Evolutionary conservation across 108 stramenopile genomes (phyloP).

Genomic region (Mayamaea pseudoterrestris): DNA sequence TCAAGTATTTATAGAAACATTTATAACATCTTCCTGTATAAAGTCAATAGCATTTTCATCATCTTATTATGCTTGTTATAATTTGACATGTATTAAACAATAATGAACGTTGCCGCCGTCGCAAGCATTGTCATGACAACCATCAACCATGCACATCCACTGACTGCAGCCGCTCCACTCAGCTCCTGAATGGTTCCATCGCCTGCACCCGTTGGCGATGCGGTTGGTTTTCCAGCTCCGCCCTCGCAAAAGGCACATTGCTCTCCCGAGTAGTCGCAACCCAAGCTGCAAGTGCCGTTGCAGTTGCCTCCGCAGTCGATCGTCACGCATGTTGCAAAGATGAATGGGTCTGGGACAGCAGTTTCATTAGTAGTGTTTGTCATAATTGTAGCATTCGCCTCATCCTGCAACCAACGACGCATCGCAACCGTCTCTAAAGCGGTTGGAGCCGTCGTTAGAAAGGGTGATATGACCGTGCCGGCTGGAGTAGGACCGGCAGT

Average conservation of each 20-base stretch:
- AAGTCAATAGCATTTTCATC: neutral
- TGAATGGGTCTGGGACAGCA: conserved; percentile 1
- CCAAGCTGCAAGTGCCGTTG: conserved; percentile 10
- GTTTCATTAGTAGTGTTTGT: neutral
- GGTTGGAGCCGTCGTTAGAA: too few species aligned
- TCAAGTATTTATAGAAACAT: neutral
- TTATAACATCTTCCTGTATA: neutral
- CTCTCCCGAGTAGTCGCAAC: conserved; percentile 4
- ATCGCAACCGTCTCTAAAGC: too few species aligned
- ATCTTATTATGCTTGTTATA: neutral
- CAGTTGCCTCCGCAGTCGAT: conserved; percentile 5
- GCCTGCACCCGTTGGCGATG: neutral
- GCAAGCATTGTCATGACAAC: neutral
- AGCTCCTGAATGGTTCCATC: neutral
- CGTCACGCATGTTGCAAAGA: conserved; percentile 2
- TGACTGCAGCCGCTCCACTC: neutral
- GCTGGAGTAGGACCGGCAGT: too few species aligned
- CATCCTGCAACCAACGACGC: too few species aligned
- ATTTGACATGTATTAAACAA: neutral
- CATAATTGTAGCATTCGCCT: neutral
- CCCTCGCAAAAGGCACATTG: neutral
- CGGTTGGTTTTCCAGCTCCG: neutral
- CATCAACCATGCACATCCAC: neutral
- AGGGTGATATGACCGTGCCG: too few species aligned
- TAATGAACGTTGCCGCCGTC: neutral